Percentiles rank a stretch among this genome's conserved stretches.
These are phyloP conservation scores for Penicillium coffeae DNA, from an alignment of 495 filamentous ascomycete genomes.

Conservation along the genomic window DNA sequence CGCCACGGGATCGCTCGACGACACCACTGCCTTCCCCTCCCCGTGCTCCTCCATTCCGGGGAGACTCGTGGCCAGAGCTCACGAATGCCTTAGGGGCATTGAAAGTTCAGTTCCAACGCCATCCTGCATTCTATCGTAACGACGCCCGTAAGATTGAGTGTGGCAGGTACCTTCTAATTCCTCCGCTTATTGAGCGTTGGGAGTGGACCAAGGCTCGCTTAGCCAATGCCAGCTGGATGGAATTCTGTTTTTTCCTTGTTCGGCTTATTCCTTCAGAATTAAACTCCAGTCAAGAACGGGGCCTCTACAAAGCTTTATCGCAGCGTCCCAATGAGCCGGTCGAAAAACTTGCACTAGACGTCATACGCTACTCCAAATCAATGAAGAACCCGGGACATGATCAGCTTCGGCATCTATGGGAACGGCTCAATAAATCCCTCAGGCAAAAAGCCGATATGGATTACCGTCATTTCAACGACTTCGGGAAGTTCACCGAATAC, in stretches of 20 bases:
- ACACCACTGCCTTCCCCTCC: too few relatives aligned
- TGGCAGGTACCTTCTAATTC: not conserved
- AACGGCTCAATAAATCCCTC: conserved; percentile 4
- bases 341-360: conserved; percentile 11
- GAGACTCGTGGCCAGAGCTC: not conserved
- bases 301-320: not conserved
- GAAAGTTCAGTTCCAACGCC: not conserved
- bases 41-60: not conserved
- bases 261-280: not conserved
- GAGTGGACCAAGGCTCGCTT: not conserved
- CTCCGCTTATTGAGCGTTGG: not conserved
- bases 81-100: not conserved
- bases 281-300: not conserved
- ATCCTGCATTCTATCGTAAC: not conserved
- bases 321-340: conserved; percentile 8
- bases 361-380: conserved; percentile 10
- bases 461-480: conserved; percentile 4
- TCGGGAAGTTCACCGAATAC: conserved; percentile 13
- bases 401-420: conserved; percentile 14
- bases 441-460: conserved; percentile 1
- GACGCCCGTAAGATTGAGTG: not conserved
- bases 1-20: too few relatives aligned
- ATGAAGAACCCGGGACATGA: conserved; percentile 2
- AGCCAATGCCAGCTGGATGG: not conserved
- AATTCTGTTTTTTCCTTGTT: conserved; percentile 7